A percentile compares a stretch with the other conserved stretches of the same genome.
Conservation (phyloP, 2,329 filamentous ascomycete genomes). For the Pseudodiploospora longispora region DNA sequence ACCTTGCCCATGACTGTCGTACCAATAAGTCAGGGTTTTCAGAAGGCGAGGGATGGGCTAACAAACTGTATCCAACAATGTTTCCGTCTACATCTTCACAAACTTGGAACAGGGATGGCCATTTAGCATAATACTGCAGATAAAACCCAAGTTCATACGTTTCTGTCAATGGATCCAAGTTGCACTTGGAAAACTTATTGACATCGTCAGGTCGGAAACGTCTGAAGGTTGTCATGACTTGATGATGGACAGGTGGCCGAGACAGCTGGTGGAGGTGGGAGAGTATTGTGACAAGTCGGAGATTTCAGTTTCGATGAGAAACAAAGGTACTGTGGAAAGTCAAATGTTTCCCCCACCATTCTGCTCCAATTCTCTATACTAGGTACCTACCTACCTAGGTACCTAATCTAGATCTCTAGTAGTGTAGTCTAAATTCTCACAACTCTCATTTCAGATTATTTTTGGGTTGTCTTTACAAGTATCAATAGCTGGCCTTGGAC, state of each 20-base stretch:
- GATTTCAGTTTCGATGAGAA: too few species aligned
- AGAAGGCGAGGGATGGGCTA: constrained; percentile 2
- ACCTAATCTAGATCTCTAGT: too few species aligned
- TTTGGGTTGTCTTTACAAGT: too few species aligned
- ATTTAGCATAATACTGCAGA: constrained; percentile 89
- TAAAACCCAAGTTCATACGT: constrained; percentile 96
- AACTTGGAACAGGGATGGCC: constrained; percentile 90
- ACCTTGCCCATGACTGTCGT: constrained; percentile 90
- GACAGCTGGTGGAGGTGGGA: too few species aligned
- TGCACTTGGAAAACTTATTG: constrained; percentile 85
- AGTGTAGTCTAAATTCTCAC: too few species aligned
- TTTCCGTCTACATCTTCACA: constrained; percentile 81
- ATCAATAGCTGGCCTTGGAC: too few species aligned
- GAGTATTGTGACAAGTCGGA: too few species aligned
- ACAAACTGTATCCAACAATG: constrained; percentile 87
- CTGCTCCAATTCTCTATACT: too few species aligned
- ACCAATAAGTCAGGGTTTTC: background rate
- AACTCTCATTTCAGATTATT: too few species aligned
- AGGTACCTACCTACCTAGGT: too few species aligned
- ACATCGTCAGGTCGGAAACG: constrained; percentile 79
- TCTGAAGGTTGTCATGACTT: constrained; percentile 70
- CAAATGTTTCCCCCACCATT: too few species aligned
- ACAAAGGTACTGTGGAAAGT: too few species aligned
- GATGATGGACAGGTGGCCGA: background rate
- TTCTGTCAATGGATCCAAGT: constrained; percentile 94